Conservation (phyloP, 2,329 filamentous ascomycete species). For the Emericellopsis cladophorae region DNA sequence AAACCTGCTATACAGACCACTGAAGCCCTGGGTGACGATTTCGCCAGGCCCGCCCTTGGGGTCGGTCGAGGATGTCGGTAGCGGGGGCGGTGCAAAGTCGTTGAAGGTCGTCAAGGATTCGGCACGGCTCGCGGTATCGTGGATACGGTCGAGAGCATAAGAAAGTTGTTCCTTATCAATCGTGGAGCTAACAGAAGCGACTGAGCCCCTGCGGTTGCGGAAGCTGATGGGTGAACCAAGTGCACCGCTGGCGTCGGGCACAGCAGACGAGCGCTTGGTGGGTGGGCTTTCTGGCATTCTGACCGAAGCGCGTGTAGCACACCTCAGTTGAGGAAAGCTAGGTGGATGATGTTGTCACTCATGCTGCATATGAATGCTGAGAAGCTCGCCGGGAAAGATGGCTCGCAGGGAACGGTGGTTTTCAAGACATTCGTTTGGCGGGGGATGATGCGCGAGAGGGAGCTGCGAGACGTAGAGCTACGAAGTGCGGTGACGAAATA, state of each 20-base stretch:
- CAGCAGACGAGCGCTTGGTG: slow-evolving; percentile 14
- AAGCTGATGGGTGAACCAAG: slow-evolving; percentile 16
- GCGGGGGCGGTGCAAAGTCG: slow-evolving; percentile 67
- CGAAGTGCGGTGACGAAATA: no score
- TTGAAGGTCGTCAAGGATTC: slow-evolving; percentile 85
- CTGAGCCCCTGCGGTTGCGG: slow-evolving; percentile 23
- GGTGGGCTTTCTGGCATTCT: slow-evolving; percentile 16
- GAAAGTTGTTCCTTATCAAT: slow-evolving; percentile 62
- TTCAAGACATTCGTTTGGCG: no score
- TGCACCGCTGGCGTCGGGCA: slow-evolving; percentile 12
- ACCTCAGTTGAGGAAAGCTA: no score
- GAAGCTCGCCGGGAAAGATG: no score
- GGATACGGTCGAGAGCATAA: slow-evolving; percentile 74
- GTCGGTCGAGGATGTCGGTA: slow-evolving; percentile 45
- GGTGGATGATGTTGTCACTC: no score
- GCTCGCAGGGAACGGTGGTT: no score
- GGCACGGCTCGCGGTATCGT: slow-evolving; percentile 75
- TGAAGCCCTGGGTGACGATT: slow-evolving; percentile 72
- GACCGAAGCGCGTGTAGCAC: no score
- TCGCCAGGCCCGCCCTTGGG: slow-evolving; percentile 60
- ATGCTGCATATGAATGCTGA: no score
- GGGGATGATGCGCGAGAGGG: no score
- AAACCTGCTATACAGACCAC: slow-evolving; percentile 77
- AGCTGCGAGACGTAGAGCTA: no score
- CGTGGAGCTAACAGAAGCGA: slow-evolving; percentile 22